Percentiles rank a stretch among this genome's conserved stretches.
Conservation (phyloP, 805 yeast genomes). For the Ogataea glucozyma region DNA sequence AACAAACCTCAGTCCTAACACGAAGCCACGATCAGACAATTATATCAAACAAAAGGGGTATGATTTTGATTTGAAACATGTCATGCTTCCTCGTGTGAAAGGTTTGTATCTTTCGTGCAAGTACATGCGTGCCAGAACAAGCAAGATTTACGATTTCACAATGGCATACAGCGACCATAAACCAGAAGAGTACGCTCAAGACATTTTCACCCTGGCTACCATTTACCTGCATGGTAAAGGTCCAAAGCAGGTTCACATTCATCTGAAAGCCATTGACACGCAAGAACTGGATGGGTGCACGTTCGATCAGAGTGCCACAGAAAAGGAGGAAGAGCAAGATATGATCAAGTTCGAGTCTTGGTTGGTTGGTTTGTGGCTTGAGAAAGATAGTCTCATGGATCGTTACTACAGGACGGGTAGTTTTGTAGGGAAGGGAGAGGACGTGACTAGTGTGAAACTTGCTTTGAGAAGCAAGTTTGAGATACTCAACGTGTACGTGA, state of each 20-base stretch:
- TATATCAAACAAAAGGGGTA: constrained; percentile 56
- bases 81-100: constrained; percentile 78
- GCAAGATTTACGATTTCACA: constrained; percentile 76
- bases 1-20: constrained; percentile 73
- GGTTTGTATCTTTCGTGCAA: constrained; percentile 72
- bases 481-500: constrained; percentile 28
- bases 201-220: constrained; percentile 61
- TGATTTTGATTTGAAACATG: constrained; percentile 52
- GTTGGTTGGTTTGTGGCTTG: constrained; percentile 72
- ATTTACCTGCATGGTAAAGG: constrained; percentile 70
- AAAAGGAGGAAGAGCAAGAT: constrained; percentile 41
- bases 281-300: constrained; percentile 30
- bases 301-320: constrained; percentile 45
- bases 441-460: constrained; percentile 23
- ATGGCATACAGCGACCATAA: constrained; percentile 76
- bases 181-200: constrained; percentile 71
- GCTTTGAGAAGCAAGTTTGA: constrained; percentile 27
- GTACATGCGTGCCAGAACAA: constrained; percentile 52
- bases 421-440: constrained; percentile 37
- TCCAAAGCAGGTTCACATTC: constrained; percentile 65
- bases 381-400: constrained; percentile 75
- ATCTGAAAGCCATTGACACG: constrained; percentile 58
- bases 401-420: constrained; percentile 56
- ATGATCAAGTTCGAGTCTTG: constrained; percentile 64
- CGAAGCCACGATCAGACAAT: constrained; percentile 55